Conservation (phyloP, 495 filamentous ascomycete species). For the Neurospora tetraspora region DNA sequence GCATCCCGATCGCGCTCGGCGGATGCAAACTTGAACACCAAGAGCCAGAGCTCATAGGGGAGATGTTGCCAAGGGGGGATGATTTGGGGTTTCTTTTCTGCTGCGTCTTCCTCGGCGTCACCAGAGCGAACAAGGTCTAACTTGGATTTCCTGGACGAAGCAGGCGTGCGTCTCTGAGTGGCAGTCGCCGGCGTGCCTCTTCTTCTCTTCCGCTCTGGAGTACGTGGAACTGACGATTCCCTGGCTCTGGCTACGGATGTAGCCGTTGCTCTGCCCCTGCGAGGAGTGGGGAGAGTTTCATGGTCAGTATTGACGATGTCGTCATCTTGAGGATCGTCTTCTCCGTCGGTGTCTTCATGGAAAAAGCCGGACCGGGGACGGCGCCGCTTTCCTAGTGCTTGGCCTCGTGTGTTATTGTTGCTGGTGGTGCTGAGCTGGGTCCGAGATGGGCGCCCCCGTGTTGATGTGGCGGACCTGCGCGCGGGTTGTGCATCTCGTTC, state of each 20-base stretch:
- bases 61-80: constrained; percentile 60
- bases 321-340: constrained; percentile 1
- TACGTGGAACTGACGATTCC: neutral
- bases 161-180: neutral
- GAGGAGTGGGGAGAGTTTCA: neutral
- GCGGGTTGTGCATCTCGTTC: neutral
- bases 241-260: neutral
- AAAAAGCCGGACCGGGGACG: constrained; percentile 19
- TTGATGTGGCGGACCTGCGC: neutral
- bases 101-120: neutral
- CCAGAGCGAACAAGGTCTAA: neutral
- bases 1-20: constrained; percentile 39
- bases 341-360: constrained; percentile 10
- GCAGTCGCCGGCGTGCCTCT: neutral
- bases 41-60: constrained; percentile 60
- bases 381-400: constrained; percentile 8
- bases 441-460: neutral
- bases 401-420: neutral
- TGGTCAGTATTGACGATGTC: neutral
- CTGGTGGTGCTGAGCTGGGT: neutral
- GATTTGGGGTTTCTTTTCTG: constrained; percentile 2
- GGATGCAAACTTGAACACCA: constrained; percentile 58
- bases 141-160: neutral
- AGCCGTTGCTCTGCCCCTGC: neutral
- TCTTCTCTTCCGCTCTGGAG: neutral